phyloP scores from a whole-genome alignment of 257 asterid species.

The Fraxinus cuspidata region DNA sequence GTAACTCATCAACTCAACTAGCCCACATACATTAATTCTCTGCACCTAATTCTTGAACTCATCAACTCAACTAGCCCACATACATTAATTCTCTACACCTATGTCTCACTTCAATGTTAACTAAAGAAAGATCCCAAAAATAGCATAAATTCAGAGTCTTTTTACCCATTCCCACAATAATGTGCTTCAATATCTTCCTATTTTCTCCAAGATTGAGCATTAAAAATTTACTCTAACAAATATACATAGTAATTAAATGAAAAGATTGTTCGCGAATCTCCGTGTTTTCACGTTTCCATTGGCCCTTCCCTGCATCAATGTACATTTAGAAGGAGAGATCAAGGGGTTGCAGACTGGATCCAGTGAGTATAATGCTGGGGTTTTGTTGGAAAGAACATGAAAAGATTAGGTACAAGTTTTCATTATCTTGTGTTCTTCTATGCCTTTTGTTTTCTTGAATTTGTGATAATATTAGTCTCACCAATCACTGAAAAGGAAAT shows the following conservation, averaged over 20 bases:
- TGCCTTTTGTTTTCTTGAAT: constrained; percentile 43
- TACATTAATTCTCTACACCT: constrained; percentile 31
- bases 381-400: constrained; percentile 59
- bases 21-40: constrained; percentile 29
- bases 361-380: constrained; percentile 66
- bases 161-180: constrained; percentile 21
- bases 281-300: background rate
- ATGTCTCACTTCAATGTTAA: background rate
- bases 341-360: constrained; percentile 48
- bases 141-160: constrained; percentile 10
- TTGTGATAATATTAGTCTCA: constrained; percentile 36
- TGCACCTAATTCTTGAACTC: background rate
- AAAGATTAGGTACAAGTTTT: constrained; percentile 58
- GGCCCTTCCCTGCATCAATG: background rate
- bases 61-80: background rate
- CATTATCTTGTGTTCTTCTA: constrained; percentile 47
- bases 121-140: constrained; percentile 21
- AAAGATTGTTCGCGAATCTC: background rate
- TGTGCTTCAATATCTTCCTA: constrained; percentile 37
- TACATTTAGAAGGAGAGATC: constrained; percentile 32
- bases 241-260: background rate
- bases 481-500: constrained; percentile 82
- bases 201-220: constrained; percentile 22
- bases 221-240: background rate
- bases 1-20: background rate